A percentile compares a stretch with the other conserved stretches of the same genome.
These are phyloP conservation scores for Chalara sp. DNA, from an alignment of 2,329 filamentous ascomycete genomes.

Conservation along the genomic window DNA sequence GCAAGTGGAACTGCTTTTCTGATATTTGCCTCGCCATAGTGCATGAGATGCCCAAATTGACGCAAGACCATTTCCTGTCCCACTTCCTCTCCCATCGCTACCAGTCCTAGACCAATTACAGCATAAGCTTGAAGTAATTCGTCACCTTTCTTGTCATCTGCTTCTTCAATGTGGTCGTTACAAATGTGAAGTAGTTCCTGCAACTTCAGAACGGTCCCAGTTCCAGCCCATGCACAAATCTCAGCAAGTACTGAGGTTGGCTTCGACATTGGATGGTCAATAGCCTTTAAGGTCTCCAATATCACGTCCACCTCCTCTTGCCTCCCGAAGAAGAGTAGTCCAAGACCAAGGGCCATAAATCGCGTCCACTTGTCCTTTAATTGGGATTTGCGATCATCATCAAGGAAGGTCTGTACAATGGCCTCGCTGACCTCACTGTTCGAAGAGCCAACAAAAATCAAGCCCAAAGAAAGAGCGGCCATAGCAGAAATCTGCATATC, in stretches of 20 bases:
- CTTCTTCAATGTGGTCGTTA: slow-evolving; percentile 93
- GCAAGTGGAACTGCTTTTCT: slow-evolving; percentile 91
- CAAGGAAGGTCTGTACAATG: slow-evolving; percentile 86
- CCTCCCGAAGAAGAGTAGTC: slow-evolving; percentile 88
- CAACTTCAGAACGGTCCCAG: slow-evolving; percentile 92
- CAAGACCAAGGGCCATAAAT: slow-evolving; percentile 90
- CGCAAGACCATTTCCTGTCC: slow-evolving; percentile 98
- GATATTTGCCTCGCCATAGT: slow-evolving; percentile 97
- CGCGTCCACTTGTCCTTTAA: slow-evolving; percentile 98
- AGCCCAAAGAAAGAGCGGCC: slow-evolving; percentile 83
- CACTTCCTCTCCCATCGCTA: slow-evolving; percentile 97
- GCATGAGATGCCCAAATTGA: slow-evolving; percentile 97
- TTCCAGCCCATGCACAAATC: slow-evolving; percentile 97
- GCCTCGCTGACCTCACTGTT: slow-evolving; percentile 87
- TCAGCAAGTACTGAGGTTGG: slow-evolving; percentile 92
- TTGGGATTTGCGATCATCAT: slow-evolving; percentile 84
- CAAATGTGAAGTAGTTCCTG: slow-evolving; percentile 97
- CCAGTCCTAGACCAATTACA: slow-evolving; percentile 85
- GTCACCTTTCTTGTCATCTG: slow-evolving; percentile 90
- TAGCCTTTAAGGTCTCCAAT: slow-evolving; percentile 90
- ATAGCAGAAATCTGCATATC: slow-evolving; percentile 97
- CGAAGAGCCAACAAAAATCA: slow-evolving; percentile 89
- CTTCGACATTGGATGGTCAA: slow-evolving; percentile 94
- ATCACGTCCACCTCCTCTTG: slow-evolving; percentile 99
- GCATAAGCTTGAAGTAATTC: slow-evolving; percentile 95